Conservation (phyloP, 1,284 basidiomycete genomes). For the Peniophora sp. region DNA sequence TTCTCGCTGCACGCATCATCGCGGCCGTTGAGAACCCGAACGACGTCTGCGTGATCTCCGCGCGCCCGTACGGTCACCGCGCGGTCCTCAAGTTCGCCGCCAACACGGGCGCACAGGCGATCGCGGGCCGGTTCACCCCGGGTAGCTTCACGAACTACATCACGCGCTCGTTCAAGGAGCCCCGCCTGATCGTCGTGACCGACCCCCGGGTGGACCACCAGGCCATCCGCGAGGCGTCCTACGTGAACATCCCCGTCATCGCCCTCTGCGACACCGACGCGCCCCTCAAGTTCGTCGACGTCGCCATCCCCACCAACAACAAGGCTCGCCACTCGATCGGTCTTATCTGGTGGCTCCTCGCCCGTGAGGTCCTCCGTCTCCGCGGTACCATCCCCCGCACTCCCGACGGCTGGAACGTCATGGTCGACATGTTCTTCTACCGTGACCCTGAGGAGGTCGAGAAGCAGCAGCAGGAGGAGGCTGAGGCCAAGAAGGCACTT, state of each 20-base stretch:
- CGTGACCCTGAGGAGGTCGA: slow-evolving; percentile 99
- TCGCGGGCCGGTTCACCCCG: slow-evolving; percentile 98
- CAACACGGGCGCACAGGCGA: slow-evolving; percentile 97
- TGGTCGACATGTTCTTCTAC: slow-evolving; percentile 99
- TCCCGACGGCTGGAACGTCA: slow-evolving; percentile 90
- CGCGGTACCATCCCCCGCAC: slow-evolving; percentile 89
- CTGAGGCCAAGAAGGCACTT: slow-evolving; percentile 69
- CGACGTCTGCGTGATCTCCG: slow-evolving; percentile 97
- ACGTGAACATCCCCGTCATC: slow-evolving; percentile 99
- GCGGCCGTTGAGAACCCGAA: slow-evolving; percentile 96
- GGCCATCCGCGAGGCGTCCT: slow-evolving; percentile 98
- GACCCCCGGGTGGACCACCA: slow-evolving; percentile 99
- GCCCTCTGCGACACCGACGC: slow-evolving; percentile 98
- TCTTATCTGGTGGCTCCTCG: slow-evolving; percentile 98
- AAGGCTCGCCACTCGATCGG: slow-evolving; percentile 96
- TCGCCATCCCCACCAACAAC: slow-evolving; percentile 99
- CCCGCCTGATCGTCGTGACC: slow-evolving; percentile 95
- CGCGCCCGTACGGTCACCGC: slow-evolving; percentile 97
- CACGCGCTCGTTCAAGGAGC: slow-evolving; percentile 99
- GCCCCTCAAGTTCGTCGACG: slow-evolving; percentile 93
- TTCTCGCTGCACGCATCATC: slow-evolving; percentile 90
- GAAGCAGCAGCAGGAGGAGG: slow-evolving; percentile 92
- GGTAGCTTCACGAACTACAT: slow-evolving; percentile 99
- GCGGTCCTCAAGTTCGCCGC: slow-evolving; percentile 98
- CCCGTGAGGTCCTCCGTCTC: slow-evolving; percentile 94